Evolutionary conservation across 2,329 filamentous ascomycete genomes (phyloP).

Genomic region (Pyrenophora tritici-repentis): DNA sequence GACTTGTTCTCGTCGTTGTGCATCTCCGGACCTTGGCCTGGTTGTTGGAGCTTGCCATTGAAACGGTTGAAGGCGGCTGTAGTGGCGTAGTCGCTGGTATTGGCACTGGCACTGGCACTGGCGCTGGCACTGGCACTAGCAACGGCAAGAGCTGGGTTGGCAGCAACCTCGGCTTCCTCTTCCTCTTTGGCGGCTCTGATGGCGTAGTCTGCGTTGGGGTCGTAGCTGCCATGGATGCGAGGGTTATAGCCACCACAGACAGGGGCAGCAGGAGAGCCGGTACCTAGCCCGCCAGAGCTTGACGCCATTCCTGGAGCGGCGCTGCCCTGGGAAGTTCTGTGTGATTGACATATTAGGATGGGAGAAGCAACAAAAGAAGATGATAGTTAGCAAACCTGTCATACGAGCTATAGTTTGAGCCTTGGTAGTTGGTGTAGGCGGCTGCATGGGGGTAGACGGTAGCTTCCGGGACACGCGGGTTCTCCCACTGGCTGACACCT

Average conservation of each 20-base stretch:
- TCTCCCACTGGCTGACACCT: slow-evolving; percentile 77
- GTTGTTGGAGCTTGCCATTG: slow-evolving; percentile 79
- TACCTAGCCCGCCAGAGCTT: slow-evolving; percentile 40
- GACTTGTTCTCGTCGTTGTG: slow-evolving; percentile 89
- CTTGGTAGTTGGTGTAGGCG: background rate
- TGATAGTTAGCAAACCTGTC: slow-evolving; percentile 45
- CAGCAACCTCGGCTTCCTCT: slow-evolving; percentile 39
- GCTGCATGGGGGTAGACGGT: slow-evolving; percentile 24
- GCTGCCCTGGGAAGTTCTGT: slow-evolving; percentile 29
- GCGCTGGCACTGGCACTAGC: slow-evolving; percentile 12
- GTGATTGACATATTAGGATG: slow-evolving; percentile 37
- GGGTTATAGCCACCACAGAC: slow-evolving; percentile 84
- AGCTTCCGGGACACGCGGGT: slow-evolving; percentile 71
- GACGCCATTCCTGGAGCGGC: slow-evolving; percentile 39
- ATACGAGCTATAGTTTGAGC: slow-evolving; percentile 26
- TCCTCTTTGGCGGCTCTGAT: slow-evolving; percentile 50
- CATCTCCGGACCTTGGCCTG: slow-evolving; percentile 70
- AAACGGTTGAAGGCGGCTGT: slow-evolving; percentile 87
- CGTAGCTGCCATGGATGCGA: slow-evolving; percentile 93
- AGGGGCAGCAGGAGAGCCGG: slow-evolving; percentile 36
- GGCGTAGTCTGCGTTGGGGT: slow-evolving; percentile 94
- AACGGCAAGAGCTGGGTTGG: slow-evolving; percentile 36
- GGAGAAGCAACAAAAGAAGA: slow-evolving; percentile 32
- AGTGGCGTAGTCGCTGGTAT: slow-evolving; percentile 62
- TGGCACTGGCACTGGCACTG: slow-evolving; percentile 11